Evolutionary conservation across 768 basidiomycete genomes (phyloP).

Genomic region (Sporobolomyces phaffii): DNA sequence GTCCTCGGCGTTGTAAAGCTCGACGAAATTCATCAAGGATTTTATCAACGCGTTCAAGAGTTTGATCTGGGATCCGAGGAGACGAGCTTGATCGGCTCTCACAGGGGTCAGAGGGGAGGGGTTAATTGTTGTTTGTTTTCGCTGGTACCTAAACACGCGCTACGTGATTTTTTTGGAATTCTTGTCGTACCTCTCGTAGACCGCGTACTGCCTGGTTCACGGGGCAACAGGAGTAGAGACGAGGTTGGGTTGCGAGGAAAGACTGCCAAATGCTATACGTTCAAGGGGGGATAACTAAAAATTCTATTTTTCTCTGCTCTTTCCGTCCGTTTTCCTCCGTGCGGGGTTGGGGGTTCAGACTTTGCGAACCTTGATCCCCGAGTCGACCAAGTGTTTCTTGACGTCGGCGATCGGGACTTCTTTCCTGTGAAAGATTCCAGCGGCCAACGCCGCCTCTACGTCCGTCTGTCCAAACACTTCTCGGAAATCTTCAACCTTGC

Average conservation of each 20-base stretch:
- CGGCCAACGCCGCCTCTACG: constrained; percentile 78
- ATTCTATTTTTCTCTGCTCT: no score
- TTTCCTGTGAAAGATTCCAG: constrained; percentile 90
- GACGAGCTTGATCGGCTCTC: background rate
- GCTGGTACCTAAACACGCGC: no score
- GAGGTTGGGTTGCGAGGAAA: no score
- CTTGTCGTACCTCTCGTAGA: no score
- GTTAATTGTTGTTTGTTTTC: no score
- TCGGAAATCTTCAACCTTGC: constrained; percentile 72
- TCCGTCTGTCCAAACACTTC: constrained; percentile 72
- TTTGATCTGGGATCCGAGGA: background rate
- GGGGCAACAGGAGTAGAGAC: no score
- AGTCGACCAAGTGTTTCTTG: constrained; percentile 53
- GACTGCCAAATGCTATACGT: no score
- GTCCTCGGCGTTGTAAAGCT: background rate
- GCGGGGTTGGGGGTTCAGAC: no score
- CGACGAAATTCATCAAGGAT: constrained; percentile 5
- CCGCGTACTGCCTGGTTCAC: no score
- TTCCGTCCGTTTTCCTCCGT: no score
- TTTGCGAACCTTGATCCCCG: constrained; percentile 41
- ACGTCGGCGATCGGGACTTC: constrained; percentile 79
- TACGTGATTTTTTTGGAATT: background rate
- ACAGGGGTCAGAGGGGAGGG: no score
- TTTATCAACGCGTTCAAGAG: background rate
- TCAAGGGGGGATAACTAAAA: no score